Evolutionary conservation across 768 basidiomycete genomes (phyloP).

Genomic region (Suillus ampliporus): DNA sequence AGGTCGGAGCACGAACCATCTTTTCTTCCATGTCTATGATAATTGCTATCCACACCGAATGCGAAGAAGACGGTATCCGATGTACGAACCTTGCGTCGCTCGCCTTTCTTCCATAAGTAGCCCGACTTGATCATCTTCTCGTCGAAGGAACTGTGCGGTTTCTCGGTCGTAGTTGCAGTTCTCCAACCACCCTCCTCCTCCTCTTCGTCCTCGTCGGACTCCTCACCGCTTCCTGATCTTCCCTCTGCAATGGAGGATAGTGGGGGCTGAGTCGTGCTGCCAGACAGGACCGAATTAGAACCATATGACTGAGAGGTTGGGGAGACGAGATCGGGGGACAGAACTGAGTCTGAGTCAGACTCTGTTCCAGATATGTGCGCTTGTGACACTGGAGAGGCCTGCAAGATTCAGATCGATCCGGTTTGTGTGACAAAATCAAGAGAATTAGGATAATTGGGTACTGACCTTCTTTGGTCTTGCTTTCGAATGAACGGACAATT

Average conservation of each 20-base stretch:
- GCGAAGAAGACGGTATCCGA: constrained; percentile 13
- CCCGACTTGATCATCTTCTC: constrained; percentile 87
- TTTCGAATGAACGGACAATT: constrained; percentile 77
- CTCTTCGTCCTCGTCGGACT: constrained; percentile 77
- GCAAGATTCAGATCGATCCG: constrained; percentile 25
- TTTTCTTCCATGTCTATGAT: constrained; percentile 95
- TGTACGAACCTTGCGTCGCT: constrained; percentile 84
- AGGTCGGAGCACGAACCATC: constrained; percentile 95
- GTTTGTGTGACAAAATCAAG: constrained; percentile 9
- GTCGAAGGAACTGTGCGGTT: constrained; percentile 55
- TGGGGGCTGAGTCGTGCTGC: constrained; percentile 51
- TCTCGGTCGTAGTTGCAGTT: constrained; percentile 50
- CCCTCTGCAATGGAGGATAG: constrained; percentile 82
- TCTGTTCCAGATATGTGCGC: constrained; percentile 72
- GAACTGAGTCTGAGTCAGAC: constrained; percentile 83
- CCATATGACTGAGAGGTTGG: constrained; percentile 43
- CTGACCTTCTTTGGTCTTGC: constrained; percentile 57
- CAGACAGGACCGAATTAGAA: constrained; percentile 36
- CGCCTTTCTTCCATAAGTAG: constrained; percentile 98
- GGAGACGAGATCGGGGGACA: constrained; percentile 57
- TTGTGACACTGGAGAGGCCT: constrained; percentile 36
- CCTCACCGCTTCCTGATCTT: constrained; percentile 71
- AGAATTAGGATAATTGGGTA: constrained; percentile 6
- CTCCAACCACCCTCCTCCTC: constrained; percentile 72
- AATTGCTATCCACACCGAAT: constrained; percentile 16